phyloP scores from a whole-genome alignment of 2,329 filamentous ascomycete species.

The Xylaria sp. region DNA sequence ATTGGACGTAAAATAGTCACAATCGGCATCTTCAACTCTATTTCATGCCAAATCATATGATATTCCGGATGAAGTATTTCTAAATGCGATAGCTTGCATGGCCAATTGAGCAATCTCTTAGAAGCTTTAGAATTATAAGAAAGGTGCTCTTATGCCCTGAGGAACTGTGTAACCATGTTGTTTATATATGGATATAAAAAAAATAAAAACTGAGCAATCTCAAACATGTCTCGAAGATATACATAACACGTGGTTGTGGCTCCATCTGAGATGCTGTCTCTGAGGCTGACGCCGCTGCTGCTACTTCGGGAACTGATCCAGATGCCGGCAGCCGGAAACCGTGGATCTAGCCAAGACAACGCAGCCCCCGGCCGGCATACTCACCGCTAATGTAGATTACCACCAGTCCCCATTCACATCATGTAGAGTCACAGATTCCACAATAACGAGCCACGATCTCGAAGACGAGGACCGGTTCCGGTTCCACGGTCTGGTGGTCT shows the following conservation, averaged over 20 bases:
- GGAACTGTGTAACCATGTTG: neutral
- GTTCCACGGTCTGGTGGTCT: slow-evolving; percentile 59
- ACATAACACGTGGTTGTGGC: slow-evolving; percentile 17
- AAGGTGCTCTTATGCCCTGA: neutral
- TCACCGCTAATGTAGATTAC: slow-evolving; percentile 4
- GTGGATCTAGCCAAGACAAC: neutral
- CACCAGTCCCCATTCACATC: neutral
- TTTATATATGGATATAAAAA: neutral
- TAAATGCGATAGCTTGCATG: neutral
- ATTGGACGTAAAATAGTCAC: slow-evolving; percentile 27
- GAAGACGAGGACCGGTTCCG: neutral
- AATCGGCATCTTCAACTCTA: neutral
- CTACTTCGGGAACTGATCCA: neutral
- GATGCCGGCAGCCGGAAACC: neutral
- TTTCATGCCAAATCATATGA: neutral
- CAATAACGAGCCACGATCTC: neutral
- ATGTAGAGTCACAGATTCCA: neutral
- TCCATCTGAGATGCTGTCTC: slow-evolving; percentile 2
- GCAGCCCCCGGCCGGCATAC: neutral
- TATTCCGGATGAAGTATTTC: neutral
- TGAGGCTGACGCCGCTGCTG: neutral
- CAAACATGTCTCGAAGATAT: slow-evolving; percentile 7
- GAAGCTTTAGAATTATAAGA: neutral
- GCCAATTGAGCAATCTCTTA: neutral
- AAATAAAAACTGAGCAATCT: neutral